A percentile compares a stretch with the other conserved stretches of the same genome.
phyloP scores from a whole-genome alignment of 2,329 filamentous ascomycete genomes.

The Sporothrix curviconia region DNA sequence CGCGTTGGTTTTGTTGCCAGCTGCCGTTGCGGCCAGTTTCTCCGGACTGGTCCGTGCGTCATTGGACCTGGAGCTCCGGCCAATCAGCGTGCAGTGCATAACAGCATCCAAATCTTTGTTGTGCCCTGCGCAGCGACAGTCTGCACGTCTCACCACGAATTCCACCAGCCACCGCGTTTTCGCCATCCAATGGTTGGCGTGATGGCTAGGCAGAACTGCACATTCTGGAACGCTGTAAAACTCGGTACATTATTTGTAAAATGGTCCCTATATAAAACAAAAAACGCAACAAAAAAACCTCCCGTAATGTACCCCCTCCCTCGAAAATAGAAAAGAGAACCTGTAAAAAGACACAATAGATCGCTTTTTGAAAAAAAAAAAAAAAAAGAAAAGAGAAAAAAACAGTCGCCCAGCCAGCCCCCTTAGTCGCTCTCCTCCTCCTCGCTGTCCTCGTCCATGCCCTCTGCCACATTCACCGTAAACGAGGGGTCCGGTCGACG shows the following conservation, averaged over 20 bases:
- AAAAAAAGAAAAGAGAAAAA: neutral
- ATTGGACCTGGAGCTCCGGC: neutral
- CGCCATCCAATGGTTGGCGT: too few relatives aligned
- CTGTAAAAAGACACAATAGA: too few relatives aligned
- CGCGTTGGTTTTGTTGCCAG: neutral
- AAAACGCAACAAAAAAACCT: neutral
- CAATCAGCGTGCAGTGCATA: conserved; percentile 1
- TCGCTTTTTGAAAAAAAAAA: neutral
- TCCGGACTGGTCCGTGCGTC: neutral
- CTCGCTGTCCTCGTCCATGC: conserved; percentile 75
- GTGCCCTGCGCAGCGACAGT: neutral
- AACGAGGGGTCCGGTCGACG: conserved; percentile 90
- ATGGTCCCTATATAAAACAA: neutral
- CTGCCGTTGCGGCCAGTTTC: neutral
- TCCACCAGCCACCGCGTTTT: neutral
- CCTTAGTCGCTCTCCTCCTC: neutral
- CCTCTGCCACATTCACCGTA: conserved; percentile 76
- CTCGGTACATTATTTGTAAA: neutral
- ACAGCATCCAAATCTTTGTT: too few relatives aligned
- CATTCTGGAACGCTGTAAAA: too few relatives aligned
- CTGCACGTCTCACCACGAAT: neutral
- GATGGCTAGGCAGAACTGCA: too few relatives aligned
- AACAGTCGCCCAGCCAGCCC: too few relatives aligned
- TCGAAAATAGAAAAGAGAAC: too few relatives aligned
- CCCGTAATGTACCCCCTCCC: neutral